phyloP scores from a whole-genome alignment of 1,139 yeast genomes.

The Chernovozyma sophiae-reginae region DNA sequence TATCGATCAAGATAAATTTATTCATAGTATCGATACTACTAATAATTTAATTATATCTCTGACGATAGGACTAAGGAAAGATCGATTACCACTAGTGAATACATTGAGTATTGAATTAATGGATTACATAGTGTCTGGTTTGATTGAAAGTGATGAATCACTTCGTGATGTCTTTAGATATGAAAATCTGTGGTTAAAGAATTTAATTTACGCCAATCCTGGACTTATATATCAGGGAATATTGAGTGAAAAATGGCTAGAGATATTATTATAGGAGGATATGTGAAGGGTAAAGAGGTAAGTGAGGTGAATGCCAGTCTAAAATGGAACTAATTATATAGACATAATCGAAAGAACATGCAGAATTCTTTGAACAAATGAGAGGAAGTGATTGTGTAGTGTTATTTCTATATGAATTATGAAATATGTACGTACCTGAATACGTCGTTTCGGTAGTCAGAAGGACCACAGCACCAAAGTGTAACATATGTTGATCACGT shows the following conservation, averaged over 20 bases:
- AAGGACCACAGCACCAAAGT: no score
- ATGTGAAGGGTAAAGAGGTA: no score
- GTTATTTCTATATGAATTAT: no score
- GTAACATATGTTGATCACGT: no score
- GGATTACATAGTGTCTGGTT: slow-evolving; percentile 27
- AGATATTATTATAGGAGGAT: slow-evolving; percentile 27
- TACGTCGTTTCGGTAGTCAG: no score
- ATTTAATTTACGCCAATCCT: slow-evolving; percentile 40
- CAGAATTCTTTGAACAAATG: no score
- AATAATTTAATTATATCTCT: background rate
- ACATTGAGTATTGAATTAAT: slow-evolving; percentile 28
- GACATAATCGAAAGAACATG: no score
- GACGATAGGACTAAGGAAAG: background rate
- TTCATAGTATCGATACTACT: slow-evolving; percentile 10
- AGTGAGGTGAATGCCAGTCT: no score
- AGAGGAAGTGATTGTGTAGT: no score
- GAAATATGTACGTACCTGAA: no score
- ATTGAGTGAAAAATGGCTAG: slow-evolving; percentile 36
- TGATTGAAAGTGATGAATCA: slow-evolving; percentile 26
- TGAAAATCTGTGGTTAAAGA: slow-evolving; percentile 42
- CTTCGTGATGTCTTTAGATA: slow-evolving; percentile 28
- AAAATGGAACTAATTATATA: no score
- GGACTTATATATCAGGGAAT: slow-evolving; percentile 34
- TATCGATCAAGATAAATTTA: slow-evolving; percentile 32
- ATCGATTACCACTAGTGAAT: slow-evolving; percentile 19